Percentiles rank a stretch among this genome's conserved stretches.
These are phyloP conservation scores for Zostera marina DNA, from an alignment of 116 monocot genomes.

Conservation along the genomic window DNA sequence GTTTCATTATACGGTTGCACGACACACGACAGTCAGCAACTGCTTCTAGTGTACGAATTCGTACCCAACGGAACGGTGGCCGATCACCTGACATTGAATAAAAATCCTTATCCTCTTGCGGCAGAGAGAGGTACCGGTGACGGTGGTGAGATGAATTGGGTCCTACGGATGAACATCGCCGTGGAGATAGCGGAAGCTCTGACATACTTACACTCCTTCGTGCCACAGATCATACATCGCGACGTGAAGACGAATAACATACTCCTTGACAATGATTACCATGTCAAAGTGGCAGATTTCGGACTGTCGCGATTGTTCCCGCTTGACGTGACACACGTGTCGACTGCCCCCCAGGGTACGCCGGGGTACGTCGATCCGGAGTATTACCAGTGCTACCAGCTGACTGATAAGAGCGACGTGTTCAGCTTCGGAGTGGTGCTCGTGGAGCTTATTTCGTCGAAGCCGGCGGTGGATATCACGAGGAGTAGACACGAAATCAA, in stretches of 20 bases:
- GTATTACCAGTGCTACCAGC: conserved; percentile 72
- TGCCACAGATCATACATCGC: conserved; percentile 74
- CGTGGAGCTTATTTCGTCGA: conserved; percentile 70
- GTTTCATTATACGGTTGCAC: conserved; percentile 74
- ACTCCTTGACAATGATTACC: conserved; percentile 43
- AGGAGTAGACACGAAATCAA: conserved; percentile 49
- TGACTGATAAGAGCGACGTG: conserved; percentile 74
- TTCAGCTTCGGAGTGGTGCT: conserved; percentile 86
- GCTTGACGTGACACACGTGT: conserved; percentile 49
- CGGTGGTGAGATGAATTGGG: conserved; percentile 66
- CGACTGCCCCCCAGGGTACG: conserved; percentile 86
- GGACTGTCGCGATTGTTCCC: conserved; percentile 77
- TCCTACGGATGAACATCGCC: conserved; percentile 36
- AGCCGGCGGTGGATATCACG: conserved; percentile 48
- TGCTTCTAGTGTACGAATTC: conserved; percentile 73
- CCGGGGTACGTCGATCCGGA: conserved; percentile 85
- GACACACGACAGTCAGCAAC: conserved; percentile 40
- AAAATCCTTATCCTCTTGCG: conserved; percentile 27
- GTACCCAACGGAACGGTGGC: conserved; percentile 69
- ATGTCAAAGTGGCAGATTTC: conserved; percentile 82
- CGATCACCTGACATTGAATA: conserved; percentile 82
- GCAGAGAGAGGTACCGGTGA: neutral
- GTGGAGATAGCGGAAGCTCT: conserved; percentile 54
- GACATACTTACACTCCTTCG: conserved; percentile 40
- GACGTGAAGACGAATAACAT: conserved; percentile 79